Evolutionary conservation across 2,329 filamentous ascomycete species (phyloP), one percentile per base, ranked within the genome.

Genomic region (Cladosporium sp.): DNA sequence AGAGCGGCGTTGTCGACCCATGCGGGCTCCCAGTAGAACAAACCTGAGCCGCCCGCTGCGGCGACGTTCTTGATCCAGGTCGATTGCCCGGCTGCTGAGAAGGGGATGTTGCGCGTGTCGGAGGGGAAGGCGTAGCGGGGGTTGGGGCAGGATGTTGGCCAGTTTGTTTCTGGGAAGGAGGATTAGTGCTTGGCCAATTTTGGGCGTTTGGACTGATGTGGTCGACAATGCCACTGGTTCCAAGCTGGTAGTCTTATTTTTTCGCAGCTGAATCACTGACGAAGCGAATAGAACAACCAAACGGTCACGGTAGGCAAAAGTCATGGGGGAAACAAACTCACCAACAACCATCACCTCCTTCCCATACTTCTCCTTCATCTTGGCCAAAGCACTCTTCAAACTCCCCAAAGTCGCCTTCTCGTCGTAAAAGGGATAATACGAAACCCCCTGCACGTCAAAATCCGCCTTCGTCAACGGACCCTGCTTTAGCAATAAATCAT

Each of bases 91-190:
- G 50, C 56, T 16, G 56, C 49, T 16, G 58, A 62, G 49, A 60
- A 54, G 1, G 62, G 55, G 19, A 66, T 59, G 15, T 46, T 52
- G n/a, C 48, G 52, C 43, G 56, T 50, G 49, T 62, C 60, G 3
- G 50, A 48, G 1, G 60, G 59, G 36, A 63, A 62, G 4, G 47
- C 43, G 40, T 57, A 59, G 7, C 33, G 47, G 13, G 60, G 57
- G 25, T 52, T 64, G 57, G 16, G 60, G 62, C 45, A 66, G 57
- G 29, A 53, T 22, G 43, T 50, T 29, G 61, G 63, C 60, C 60
- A 66, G 52, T 65, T 56, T 32, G 62, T 66, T 52, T 65, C 62
- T 9, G 61, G n/a, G n/a, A n/a, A n/a, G n/a, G n/a, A n/a, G 58
- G 9, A n/a, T n/a, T n/a, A n/a, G n/a, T n/a, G n/a, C n/a, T n/a